Evolutionary conservation across 768 basidiomycete genomes (phyloP).

Genomic region (Mycena sanguinolenta): DNA sequence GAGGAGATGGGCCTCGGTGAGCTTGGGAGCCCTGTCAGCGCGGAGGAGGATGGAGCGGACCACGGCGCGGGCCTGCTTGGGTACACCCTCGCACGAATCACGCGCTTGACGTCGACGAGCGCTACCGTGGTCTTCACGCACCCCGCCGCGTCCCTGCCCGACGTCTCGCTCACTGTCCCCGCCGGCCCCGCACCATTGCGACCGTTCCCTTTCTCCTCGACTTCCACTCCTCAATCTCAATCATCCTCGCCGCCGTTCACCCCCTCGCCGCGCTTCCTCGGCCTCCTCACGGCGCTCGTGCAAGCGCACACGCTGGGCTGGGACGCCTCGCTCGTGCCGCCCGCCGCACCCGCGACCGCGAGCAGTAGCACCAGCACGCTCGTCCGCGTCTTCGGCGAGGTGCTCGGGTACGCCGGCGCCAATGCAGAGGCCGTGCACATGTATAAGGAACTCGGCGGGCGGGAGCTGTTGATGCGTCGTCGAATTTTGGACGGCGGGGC

Average conservation of each 20-base stretch:
- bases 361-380: slow-evolving; percentile 73
- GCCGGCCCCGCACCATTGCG: slow-evolving; percentile 62
- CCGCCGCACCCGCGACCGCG: slow-evolving; percentile 68
- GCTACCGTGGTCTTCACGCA: slow-evolving; percentile 59
- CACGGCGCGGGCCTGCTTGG: slow-evolving; percentile 67
- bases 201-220: slow-evolving; percentile 56
- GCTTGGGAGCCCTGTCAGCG: slow-evolving; percentile 60
- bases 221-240: not conserved
- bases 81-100: slow-evolving; percentile 58
- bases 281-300: slow-evolving; percentile 68
- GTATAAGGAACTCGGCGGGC: slow-evolving; percentile 78
- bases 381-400: slow-evolving; percentile 64
- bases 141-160: slow-evolving; percentile 32
- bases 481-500: slow-evolving; percentile 70
- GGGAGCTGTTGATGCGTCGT: slow-evolving; percentile 75
- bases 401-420: slow-evolving; percentile 65
- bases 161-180: slow-evolving; percentile 56
- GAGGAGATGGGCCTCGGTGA: slow-evolving; percentile 67
- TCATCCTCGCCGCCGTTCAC: slow-evolving; percentile 52
- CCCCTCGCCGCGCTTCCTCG: slow-evolving; percentile 65
- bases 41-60: slow-evolving; percentile 45
- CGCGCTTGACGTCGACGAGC: slow-evolving; percentile 54
- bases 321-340: slow-evolving; percentile 76
- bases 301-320: slow-evolving; percentile 76
- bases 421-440: slow-evolving; percentile 69